Conservation (phyloP, 2,329 filamentous ascomycete genomes). For the Cladorrhinum sp. region DNA sequence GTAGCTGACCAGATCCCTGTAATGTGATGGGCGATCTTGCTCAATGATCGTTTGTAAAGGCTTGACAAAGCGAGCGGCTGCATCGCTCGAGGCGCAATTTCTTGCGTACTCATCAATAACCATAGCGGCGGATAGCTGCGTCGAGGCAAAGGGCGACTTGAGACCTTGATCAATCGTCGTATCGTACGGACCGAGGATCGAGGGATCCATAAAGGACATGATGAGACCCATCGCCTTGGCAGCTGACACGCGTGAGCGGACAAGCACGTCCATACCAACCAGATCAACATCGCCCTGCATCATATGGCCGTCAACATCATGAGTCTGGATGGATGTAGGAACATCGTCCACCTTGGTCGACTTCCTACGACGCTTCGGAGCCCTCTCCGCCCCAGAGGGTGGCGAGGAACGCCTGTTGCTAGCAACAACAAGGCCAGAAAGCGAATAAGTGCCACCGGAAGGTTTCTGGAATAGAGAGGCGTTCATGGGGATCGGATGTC, state of each 20-base stretch:
- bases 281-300: constrained; percentile 95
- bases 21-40: constrained; percentile 73
- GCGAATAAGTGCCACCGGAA: constrained; percentile 78
- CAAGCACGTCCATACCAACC: constrained; percentile 82
- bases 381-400: constrained; percentile 56
- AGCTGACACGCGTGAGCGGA: constrained; percentile 84
- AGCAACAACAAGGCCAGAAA: constrained; percentile 43
- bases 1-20: constrained; percentile 86
- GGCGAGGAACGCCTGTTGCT: constrained; percentile 48
- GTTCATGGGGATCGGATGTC: constrained; percentile 91
- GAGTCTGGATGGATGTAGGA: constrained; percentile 61
- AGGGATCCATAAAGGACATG: constrained; percentile 71
- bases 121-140: constrained; percentile 78
- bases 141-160: constrained; percentile 73
- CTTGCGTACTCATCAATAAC: constrained; percentile 86
- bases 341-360: constrained; percentile 77
- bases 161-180: constrained; percentile 64
- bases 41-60: constrained; percentile 75
- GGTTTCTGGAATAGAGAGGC: constrained; percentile 85
- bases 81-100: constrained; percentile 44
- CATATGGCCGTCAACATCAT: constrained; percentile 98
- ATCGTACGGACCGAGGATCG: constrained; percentile 61
- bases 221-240: constrained; percentile 82
- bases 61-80: constrained; percentile 58
- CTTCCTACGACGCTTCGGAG: constrained; percentile 74